Base-by-base conservation (phyloP, 2,329 filamentous ascomycete species). In the Mycosphaerella sp. region DNA sequence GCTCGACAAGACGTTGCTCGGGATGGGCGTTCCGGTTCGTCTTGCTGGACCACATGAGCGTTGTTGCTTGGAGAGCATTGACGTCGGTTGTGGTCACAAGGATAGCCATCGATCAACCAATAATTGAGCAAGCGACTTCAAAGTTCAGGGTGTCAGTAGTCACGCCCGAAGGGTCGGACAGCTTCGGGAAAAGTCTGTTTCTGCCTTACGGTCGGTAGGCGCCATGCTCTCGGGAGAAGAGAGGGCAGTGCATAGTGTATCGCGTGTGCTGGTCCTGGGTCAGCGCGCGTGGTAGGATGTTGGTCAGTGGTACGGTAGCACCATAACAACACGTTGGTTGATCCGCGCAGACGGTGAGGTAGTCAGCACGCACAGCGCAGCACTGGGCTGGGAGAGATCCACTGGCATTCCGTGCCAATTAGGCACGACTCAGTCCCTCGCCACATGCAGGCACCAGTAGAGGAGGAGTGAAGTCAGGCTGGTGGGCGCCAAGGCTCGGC, bases 41-140 rank as follows among this genome's bases (percentile, higher is more conserved):
- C 10, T 25, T 32, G 30, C 30, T 5, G 6, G 17, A 41, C 21
- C 16, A 41, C 37, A 41, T 41, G 37, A 41, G 17, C 37, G 21
- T 18, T 21, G 37, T 41, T 41, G 37, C 17, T 2, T 21, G 10
- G 37, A 8, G 37, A 28, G 45, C 45, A 49, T 27, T 49, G 45
- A 49, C 45, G 45, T 49, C 45, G 25, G 45, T 27, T 25, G 21
- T 25, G n/a, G 27, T 49, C 45, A 49, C 37, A 41, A 42, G 45
- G 45, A 41, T 49, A 14, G 21, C 21, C 21, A 21, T 21, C 21
- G 21, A 21, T 21, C 21, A 21, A 21, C 21, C 21, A 21, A 43
- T 30, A 25, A 6, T 12, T 2, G 41, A 43, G 27, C 25, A 30
- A 32, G 27, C 41, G 27, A 12, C 41, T 28, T 32, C 9, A 32